These are phyloP conservation scores for Scutellaria galericulata DNA, from an alignment of 257 asterid genomes.

Conservation along the genomic window DNA sequence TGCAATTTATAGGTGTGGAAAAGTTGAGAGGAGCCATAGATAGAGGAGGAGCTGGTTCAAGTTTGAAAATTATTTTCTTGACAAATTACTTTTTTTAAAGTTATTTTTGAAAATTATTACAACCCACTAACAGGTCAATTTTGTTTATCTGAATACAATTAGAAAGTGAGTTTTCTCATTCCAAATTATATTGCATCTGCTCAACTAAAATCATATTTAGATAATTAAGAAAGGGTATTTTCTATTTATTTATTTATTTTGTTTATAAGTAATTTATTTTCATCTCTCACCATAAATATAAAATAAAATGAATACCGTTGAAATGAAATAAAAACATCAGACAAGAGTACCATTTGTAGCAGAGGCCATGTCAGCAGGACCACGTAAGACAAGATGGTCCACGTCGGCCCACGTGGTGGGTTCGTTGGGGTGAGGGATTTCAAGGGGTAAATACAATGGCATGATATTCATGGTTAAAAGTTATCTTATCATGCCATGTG, in stretches of 20 bases:
- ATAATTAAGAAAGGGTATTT: too few species aligned
- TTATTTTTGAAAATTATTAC: too few species aligned
- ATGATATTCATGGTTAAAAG: neutral
- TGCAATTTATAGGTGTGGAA: constrained; percentile 34
- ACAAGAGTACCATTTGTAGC: constrained; percentile 10
- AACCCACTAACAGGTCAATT: too few species aligned
- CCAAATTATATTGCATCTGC: too few species aligned
- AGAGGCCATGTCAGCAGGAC: constrained; percentile 35
- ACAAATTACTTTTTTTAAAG: neutral
- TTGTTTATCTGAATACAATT: too few species aligned
- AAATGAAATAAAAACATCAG: neutral
- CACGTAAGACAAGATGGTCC: constrained; percentile 40
- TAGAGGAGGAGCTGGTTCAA: constrained; percentile 19
- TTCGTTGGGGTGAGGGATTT: constrained; percentile 16
- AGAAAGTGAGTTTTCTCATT: too few species aligned
- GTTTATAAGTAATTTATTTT: neutral
- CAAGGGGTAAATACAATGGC: neutral
- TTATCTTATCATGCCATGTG: too few species aligned
- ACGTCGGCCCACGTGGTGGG: constrained; percentile 41
- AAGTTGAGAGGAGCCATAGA: constrained; percentile 30
- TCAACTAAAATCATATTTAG: too few species aligned
- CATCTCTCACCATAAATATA: neutral
- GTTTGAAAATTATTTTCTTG: neutral
- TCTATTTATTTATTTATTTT: neutral
- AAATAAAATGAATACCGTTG: neutral